These are phyloP conservation scores for Cordyceps sp. DNA, from an alignment of 2,329 filamentous ascomycete species.

Conservation along the genomic window DNA sequence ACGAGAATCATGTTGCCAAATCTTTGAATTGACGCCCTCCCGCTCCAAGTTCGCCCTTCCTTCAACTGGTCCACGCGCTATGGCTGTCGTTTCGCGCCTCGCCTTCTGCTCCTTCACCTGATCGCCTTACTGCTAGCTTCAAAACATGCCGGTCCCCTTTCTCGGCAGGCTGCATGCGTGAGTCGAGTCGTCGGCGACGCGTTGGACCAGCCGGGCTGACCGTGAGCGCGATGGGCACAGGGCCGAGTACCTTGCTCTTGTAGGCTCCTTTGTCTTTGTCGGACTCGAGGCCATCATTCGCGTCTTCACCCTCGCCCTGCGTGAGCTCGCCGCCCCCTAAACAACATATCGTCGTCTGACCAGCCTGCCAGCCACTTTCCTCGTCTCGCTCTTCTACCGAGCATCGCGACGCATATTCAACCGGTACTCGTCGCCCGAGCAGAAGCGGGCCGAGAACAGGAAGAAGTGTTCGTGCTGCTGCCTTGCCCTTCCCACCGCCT, in stretches of 20 bases:
- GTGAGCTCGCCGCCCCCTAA: slow-evolving; percentile 30
- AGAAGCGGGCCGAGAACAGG: slow-evolving; percentile 48
- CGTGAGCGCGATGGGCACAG: too few relatives aligned
- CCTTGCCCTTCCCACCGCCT: neutral
- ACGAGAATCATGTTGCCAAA: too few relatives aligned
- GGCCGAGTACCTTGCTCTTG: slow-evolving; percentile 73
- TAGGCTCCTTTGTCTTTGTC: slow-evolving; percentile 71
- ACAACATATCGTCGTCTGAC: neutral
- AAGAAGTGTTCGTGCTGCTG: slow-evolving; percentile 37
- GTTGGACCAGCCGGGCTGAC: too few relatives aligned
- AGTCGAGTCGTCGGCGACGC: too few relatives aligned
- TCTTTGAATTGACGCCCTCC: too few relatives aligned
- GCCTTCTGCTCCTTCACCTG: neutral
- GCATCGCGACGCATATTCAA: slow-evolving; percentile 75
- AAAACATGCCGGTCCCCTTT: slow-evolving; percentile 33
- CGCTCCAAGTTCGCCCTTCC: too few relatives aligned
- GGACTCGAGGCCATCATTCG: slow-evolving; percentile 69
- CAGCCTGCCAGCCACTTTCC: slow-evolving; percentile 43
- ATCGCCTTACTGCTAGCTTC: slow-evolving; percentile 4
- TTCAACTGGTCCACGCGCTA: too few relatives aligned
- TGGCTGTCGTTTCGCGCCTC: neutral
- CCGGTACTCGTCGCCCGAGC: slow-evolving; percentile 51
- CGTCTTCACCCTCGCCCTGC: slow-evolving; percentile 73
- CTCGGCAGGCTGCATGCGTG: slow-evolving; percentile 35
- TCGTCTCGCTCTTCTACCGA: slow-evolving; percentile 70